phyloP scores from a whole-genome alignment of 2,329 filamentous ascomycete species.

The Orbilia ellipsospora region DNA sequence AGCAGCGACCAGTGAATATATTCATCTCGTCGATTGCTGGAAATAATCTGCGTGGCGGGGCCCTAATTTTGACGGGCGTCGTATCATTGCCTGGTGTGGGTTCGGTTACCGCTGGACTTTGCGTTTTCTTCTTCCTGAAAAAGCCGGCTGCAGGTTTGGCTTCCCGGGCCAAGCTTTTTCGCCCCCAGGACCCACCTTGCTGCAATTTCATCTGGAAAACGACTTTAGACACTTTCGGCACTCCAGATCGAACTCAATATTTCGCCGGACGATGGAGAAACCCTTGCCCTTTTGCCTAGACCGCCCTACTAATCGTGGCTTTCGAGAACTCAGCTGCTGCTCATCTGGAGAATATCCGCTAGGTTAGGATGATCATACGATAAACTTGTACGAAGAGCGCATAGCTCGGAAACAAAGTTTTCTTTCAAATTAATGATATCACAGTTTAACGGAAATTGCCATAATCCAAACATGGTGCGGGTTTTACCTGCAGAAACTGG shows the following conservation, averaged over 20 bases:
- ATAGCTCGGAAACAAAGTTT: conserved; percentile 11
- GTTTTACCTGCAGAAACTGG: conserved; percentile 25
- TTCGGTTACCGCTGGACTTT: conserved; percentile 30
- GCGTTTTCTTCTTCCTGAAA: conserved; percentile 46
- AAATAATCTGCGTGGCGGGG: conserved; percentile 13
- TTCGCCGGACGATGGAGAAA: conserved; percentile 31
- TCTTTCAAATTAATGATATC: conserved; percentile 13
- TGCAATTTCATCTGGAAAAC: conserved; percentile 26
- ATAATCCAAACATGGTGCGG: conserved; percentile 15
- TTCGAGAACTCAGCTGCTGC: not conserved
- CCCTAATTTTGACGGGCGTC: not conserved
- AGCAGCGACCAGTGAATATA: not conserved
- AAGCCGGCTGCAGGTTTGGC: conserved; percentile 31
- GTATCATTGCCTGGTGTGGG: not conserved
- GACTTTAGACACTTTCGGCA: conserved; percentile 14
- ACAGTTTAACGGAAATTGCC: conserved; percentile 14
- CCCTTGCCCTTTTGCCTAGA: conserved; percentile 41
- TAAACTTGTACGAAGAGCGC: conserved; percentile 13
- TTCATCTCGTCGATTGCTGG: conserved; percentile 5
- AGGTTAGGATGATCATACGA: conserved; percentile 1
- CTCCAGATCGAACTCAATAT: conserved; percentile 30
- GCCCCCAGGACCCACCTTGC: conserved; percentile 29
- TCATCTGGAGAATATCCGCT: not conserved
- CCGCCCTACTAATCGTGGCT: conserved; percentile 29
- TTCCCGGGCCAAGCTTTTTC: conserved; percentile 39